Evolutionary conservation across 768 basidiomycete genomes (phyloP), one percentile per base, ranked within the genome.

Genomic region (Omphalotus guepiniiformis): DNA sequence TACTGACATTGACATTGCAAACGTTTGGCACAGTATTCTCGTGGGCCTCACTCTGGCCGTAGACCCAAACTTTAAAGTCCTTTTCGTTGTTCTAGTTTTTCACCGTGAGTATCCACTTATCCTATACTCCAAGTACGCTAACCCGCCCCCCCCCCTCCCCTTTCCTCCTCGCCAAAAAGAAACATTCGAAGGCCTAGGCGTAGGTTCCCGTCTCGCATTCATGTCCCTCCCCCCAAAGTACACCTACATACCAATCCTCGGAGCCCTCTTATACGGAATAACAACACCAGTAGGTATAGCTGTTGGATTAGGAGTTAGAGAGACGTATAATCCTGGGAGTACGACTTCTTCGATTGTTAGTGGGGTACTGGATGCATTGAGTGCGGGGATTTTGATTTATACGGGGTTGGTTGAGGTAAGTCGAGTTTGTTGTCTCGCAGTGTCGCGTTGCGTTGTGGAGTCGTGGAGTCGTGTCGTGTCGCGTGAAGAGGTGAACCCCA

Each of bases 21-120:
- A 28, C 28, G 35, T 47, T 13, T 12, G 9, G 22, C 16, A 1
- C 52, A 92, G 89, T 63, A 58, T 93, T 6, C 73, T 95, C 40
- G 88, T 96, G 51, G 94, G 94, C 1, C 69, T 97, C 26, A 94
- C 95, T 0, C 78, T 97, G 32, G 93, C 93, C n/a, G 90, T 93
- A n/a, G 82, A 85, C 55, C 66, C 74, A 3, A 62, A 78, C 28
- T 96, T 97, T 69, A 89, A 79, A 53, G 65, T 85, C 15, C 78
- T 99, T n/a, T 93, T 96, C 62, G 69, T 91, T 49, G 95, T 98
- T 42, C 63, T 96, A 21, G 68, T 93, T 57, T 93, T 94, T 68
- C 95, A 97, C 59, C 94, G 92, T 93, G 62, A 60, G 88, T 79
- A 15, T 16, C 23, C 9, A 22, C 42, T 49, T 26, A 15, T 16